These are phyloP conservation scores for Rhizopus arrhizus DNA, from an alignment of 371 early-diverging fungal genomes.

Conservation along the genomic window DNA sequence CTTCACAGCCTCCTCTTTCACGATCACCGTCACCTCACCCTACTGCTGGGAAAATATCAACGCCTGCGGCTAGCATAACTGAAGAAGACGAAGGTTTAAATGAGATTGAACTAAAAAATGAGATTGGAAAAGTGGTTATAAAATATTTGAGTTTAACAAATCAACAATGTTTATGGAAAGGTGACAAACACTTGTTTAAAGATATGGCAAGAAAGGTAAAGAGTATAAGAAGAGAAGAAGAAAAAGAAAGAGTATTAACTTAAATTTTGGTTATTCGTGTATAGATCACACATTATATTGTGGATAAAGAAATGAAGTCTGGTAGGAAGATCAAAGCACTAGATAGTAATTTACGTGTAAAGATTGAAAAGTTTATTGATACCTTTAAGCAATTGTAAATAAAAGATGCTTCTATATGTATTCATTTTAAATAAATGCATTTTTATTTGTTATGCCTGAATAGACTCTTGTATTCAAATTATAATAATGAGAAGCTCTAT, in stretches of 20 bases:
- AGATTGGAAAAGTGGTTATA: slow-evolving; percentile 43
- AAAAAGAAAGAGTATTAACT: background rate
- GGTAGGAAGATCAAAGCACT: slow-evolving; percentile 33
- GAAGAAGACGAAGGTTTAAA: slow-evolving; percentile 10
- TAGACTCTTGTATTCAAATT: too few species aligned
- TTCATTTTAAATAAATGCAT: too few species aligned
- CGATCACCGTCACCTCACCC: background rate
- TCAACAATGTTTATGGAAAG: slow-evolving; percentile 36
- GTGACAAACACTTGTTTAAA: slow-evolving; percentile 43
- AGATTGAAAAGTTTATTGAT: slow-evolving; percentile 46
- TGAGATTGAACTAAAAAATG: slow-evolving; percentile 35
- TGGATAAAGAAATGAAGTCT: slow-evolving; percentile 38
- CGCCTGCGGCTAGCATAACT: slow-evolving; percentile 18
- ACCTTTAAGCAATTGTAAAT: slow-evolving; percentile 8
- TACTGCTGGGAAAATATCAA: background rate
- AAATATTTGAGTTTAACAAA: slow-evolving; percentile 35
- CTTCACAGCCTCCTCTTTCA: background rate
- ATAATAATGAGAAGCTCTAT: too few species aligned
- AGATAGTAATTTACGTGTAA: slow-evolving; percentile 28
- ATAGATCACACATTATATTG: slow-evolving; percentile 49
- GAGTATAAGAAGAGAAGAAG: background rate
- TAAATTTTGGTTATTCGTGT: background rate
- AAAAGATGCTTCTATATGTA: background rate
- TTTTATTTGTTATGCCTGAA: too few species aligned
- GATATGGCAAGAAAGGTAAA: slow-evolving; percentile 46